phyloP scores from a whole-genome alignment of 2,329 filamentous ascomycete species.

The Nannizzia gypsea region DNA sequence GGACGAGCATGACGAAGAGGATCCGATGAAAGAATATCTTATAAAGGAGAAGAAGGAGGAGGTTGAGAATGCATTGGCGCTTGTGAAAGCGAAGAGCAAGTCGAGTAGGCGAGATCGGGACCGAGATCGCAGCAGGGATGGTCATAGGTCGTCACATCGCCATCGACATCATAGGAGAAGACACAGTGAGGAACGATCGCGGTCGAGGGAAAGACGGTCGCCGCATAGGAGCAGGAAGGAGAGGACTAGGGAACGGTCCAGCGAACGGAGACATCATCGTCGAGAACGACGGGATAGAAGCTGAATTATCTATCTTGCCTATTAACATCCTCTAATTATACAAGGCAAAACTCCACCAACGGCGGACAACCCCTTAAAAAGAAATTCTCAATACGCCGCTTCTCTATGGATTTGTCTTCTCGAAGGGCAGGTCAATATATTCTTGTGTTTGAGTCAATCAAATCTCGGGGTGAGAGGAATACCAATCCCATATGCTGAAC shows the following conservation, averaged over 20 bases:
- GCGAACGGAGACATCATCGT: conserved; percentile 13
- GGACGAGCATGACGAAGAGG: conserved; percentile 77
- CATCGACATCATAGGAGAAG: conserved; percentile 33
- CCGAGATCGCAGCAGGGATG: conserved; percentile 31
- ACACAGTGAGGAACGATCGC: conserved; percentile 22
- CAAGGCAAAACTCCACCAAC: background rate
- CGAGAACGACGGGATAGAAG: conserved; percentile 23
- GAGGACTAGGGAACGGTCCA: conserved; percentile 10
- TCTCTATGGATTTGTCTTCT: background rate
- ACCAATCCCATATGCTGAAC: background rate
- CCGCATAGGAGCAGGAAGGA: conserved; percentile 21
- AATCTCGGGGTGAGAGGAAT: background rate
- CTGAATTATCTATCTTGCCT: conserved; percentile 1
- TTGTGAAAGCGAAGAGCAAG: conserved; percentile 18
- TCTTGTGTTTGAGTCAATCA: background rate
- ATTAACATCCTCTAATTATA: background rate
- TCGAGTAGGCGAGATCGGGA: conserved; percentile 32
- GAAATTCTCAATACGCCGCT: background rate
- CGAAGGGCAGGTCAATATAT: background rate
- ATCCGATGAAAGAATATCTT: conserved; percentile 90
- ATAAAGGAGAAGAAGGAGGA: conserved; percentile 87
- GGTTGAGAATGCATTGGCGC: conserved; percentile 55
- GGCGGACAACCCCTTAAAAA: background rate
- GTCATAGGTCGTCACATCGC: conserved; percentile 29
- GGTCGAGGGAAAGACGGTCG: conserved; percentile 21